A percentile compares a stretch with the other conserved stretches of the same genome.
These are phyloP conservation scores for Rhodamnia argentea DNA, from an alignment of 345 rosid species.

Conservation along the genomic window DNA sequence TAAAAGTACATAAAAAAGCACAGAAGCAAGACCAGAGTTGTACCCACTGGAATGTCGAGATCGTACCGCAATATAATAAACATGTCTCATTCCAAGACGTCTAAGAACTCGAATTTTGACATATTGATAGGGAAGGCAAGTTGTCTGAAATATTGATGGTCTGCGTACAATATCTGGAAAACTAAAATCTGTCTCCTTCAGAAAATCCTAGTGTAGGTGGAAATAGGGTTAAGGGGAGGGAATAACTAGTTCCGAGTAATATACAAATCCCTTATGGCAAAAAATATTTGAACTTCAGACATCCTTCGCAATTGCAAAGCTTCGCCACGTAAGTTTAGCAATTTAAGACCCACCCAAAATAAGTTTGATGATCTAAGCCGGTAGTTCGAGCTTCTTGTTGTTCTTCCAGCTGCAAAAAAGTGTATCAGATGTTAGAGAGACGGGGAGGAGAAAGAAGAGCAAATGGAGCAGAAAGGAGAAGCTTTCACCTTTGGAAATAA, in stretches of 20 bases:
- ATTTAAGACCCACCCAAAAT: neutral
- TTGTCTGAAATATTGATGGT: neutral
- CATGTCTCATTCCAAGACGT: neutral
- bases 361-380: constrained; percentile 28
- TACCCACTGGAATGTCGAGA: neutral
- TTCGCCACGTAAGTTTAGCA: neutral
- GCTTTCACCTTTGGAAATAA: constrained; percentile 53
- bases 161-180: neutral
- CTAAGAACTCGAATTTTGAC: neutral
- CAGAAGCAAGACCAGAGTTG: neutral
- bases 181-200: neutral
- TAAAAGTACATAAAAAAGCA: neutral
- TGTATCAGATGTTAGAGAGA: neutral
- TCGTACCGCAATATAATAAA: neutral
- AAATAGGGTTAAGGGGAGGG: neutral
- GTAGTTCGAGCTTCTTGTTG: constrained; percentile 77
- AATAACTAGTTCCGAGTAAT: neutral
- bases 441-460: neutral
- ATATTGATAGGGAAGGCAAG: neutral
- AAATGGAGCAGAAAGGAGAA: neutral
- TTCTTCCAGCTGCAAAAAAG: constrained; percentile 62
- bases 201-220: neutral
- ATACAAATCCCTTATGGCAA: neutral
- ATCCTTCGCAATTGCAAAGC: neutral
- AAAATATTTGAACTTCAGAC: neutral